Evolutionary conservation across 1,284 basidiomycete species (phyloP).

Genomic region (Irpex sp.): DNA sequence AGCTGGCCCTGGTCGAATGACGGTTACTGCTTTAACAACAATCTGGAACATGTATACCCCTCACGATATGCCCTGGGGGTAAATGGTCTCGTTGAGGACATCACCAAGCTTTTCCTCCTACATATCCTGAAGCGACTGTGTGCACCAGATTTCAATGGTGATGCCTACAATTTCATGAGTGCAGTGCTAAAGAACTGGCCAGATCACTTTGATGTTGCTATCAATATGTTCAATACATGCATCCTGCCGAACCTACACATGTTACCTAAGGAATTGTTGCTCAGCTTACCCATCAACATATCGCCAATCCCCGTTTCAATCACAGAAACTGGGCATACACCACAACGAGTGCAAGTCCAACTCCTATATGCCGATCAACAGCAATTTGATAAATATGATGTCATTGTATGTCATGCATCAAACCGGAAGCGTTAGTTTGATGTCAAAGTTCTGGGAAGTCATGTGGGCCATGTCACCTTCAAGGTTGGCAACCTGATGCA

Average conservation of each 20-base stretch:
- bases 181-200: conserved; percentile 24
- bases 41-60: too few relatives aligned
- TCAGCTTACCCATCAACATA: conserved; percentile 23
- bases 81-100: conserved; percentile 33
- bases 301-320: not conserved
- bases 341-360: conserved; percentile 12
- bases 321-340: conserved; percentile 8
- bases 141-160: conserved; percentile 23
- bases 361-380: conserved; percentile 28
- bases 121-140: conserved; percentile 27
- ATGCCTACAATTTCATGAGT: conserved; percentile 20
- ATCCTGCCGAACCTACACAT: conserved; percentile 22
- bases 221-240: conserved; percentile 25
- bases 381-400: conserved; percentile 25
- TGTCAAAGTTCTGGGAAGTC: conserved; percentile 10
- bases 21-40: too few relatives aligned
- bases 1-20: too few relatives aligned
- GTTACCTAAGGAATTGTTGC: conserved; percentile 27
- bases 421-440: conserved; percentile 20
- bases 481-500: conserved; percentile 6
- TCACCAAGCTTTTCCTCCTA: conserved; percentile 28
- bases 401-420: conserved; percentile 15
- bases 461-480: conserved; percentile 17
- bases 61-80: conserved; percentile 17
- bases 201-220: conserved; percentile 27